Conservation (phyloP, 345 rosid species). For the Moringa oleifera region DNA sequence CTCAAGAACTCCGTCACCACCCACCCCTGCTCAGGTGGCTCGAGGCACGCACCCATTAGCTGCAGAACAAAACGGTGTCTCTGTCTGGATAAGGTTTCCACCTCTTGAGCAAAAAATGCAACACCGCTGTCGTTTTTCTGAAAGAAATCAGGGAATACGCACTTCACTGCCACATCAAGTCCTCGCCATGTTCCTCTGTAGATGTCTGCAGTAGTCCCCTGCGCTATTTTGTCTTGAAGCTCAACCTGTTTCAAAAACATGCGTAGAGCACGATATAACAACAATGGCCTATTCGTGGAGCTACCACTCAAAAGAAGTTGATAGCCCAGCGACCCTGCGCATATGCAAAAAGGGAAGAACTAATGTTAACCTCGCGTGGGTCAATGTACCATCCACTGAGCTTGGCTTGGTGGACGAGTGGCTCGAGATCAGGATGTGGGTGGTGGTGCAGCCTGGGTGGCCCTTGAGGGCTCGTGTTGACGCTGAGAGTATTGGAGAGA, state of each 20-base stretch:
- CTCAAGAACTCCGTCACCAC: conserved; percentile 45
- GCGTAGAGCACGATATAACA: too few species aligned
- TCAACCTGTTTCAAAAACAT: conserved; percentile 26
- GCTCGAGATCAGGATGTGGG: conserved; percentile 18
- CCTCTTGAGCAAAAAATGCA: conserved; percentile 42
- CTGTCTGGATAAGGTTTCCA: conserved; percentile 49
- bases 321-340: too few species aligned
- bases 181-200: conserved; percentile 53
- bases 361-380: conserved; percentile 25
- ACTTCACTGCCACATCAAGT: conserved; percentile 54
- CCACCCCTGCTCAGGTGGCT: conserved; percentile 51
- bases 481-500: conserved; percentile 2
- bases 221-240: conserved; percentile 34
- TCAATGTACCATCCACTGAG: conserved; percentile 47
- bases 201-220: conserved; percentile 53
- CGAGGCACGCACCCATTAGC: conserved; percentile 52
- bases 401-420: conserved; percentile 33
- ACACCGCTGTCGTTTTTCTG: conserved; percentile 25
- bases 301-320: too few species aligned
- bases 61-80: conserved; percentile 48
- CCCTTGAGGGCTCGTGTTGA: conserved; percentile 12
- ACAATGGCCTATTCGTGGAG: too few species aligned
- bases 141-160: conserved; percentile 44
- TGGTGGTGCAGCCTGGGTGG: conserved; percentile 9
- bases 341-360: too few species aligned